These are phyloP conservation scores for Trichoderma afroharzianum DNA, from an alignment of 2,329 filamentous ascomycete genomes.

Conservation along the genomic window DNA sequence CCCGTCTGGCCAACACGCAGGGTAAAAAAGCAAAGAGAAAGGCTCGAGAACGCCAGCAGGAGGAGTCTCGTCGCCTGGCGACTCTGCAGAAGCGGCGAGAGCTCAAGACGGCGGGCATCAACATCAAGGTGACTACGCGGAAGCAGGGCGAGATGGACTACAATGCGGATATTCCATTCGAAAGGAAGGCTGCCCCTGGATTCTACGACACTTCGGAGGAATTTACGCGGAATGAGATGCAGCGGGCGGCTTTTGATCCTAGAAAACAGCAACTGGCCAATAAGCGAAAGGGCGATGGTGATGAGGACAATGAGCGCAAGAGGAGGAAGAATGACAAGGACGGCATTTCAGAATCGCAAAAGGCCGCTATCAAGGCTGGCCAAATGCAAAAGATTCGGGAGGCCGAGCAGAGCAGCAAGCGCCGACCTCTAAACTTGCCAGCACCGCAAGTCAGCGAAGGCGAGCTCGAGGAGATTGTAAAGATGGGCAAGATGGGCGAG, in stretches of 20 bases:
- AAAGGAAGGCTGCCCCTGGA: conserved; percentile 81
- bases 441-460: conserved; percentile 87
- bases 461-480: conserved; percentile 95
- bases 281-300: conserved; percentile 93
- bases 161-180: conserved; percentile 97
- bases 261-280: conserved; percentile 77
- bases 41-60: conserved; percentile 89
- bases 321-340: conserved; percentile 86
- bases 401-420: conserved; percentile 94
- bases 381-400: conserved; percentile 93
- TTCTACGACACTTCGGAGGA: conserved; percentile 95
- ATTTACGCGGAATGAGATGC: conserved; percentile 72
- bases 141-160: conserved; percentile 99
- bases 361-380: conserved; percentile 86
- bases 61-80: conserved; percentile 87
- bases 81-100: conserved; percentile 92
- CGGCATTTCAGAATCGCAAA: conserved; percentile 70
- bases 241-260: conserved; percentile 84
- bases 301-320: conserved; percentile 77
- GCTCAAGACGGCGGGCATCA: conserved; percentile 96
- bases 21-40: conserved; percentile 99
- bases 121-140: conserved; percentile 87
- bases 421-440: conserved; percentile 76
- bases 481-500: conserved; percentile 95
- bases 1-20: conserved; percentile 93